Conservation (phyloP, 257 asterid genomes). For the Ocimum tenuiflorum region DNA sequence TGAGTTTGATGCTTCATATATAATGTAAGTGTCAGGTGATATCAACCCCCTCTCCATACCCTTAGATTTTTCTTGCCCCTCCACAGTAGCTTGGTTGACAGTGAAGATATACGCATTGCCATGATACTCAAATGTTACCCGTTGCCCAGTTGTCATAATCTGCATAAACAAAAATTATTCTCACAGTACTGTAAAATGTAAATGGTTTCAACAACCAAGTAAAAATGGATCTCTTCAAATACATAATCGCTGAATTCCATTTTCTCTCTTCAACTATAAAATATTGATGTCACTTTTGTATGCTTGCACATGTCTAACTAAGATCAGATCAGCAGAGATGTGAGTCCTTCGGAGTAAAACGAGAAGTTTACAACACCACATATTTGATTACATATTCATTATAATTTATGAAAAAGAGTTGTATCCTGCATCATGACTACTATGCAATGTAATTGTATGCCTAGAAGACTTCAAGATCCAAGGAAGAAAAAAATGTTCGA, state of each 20-base stretch:
- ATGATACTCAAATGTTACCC: conserved; percentile 78
- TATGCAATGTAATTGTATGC: background rate
- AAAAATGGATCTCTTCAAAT: background rate
- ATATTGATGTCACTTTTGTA: background rate
- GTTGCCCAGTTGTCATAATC: conserved; percentile 88
- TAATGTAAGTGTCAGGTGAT: conserved; percentile 75
- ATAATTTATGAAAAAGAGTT: background rate
- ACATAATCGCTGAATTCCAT: background rate
- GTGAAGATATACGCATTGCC: conserved; percentile 78
- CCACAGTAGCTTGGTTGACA: conserved; percentile 75
- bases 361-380: background rate
- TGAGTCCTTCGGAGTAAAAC: background rate
- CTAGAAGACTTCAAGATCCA: conserved; percentile 1
- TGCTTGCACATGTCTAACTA: conserved; percentile 1
- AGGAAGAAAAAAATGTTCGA: conserved; percentile 6
- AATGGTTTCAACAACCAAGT: conserved; percentile 1
- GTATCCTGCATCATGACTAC: background rate
- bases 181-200: conserved; percentile 1
- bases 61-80: conserved; percentile 57
- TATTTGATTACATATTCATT: no score
- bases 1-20: conserved; percentile 71
- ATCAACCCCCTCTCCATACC: conserved; percentile 73
- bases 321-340: conserved; percentile 8
- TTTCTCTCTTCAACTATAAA: background rate
- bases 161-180: conserved; percentile 26